phyloP scores from a whole-genome alignment of 164 flowering plant species.

The Santalum album region DNA sequence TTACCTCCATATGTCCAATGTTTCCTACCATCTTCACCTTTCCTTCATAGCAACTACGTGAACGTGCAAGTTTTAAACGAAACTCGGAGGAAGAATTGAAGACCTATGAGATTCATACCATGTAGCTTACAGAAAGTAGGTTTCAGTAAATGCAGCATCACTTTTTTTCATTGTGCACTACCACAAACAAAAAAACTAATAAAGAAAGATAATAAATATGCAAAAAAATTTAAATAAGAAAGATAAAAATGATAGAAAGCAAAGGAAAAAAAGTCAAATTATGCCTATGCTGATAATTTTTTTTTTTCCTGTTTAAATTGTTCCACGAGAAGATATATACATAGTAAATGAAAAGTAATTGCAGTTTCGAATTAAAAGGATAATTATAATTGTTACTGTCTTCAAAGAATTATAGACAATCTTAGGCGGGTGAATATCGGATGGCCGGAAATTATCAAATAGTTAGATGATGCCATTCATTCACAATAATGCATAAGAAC shows the following conservation, averaged over 20 bases:
- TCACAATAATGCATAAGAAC: not conserved
- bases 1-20: slow-evolving; percentile 99
- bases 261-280: too few species aligned
- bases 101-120: not conserved
- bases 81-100: not conserved
- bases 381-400: too few species aligned
- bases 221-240: too few species aligned
- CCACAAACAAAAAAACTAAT: not conserved
- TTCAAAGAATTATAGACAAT: too few species aligned
- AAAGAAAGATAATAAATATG: not conserved
- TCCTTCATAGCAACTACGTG: slow-evolving; percentile 63
- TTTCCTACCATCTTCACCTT: slow-evolving; percentile 47
- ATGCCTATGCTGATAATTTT: too few species aligned
- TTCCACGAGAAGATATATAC: not conserved
- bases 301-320: too few species aligned
- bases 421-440: too few species aligned
- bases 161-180: not conserved
- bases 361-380: not conserved
- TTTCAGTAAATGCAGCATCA: not conserved
- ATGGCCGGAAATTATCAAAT: too few species aligned
- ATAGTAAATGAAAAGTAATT: not conserved
- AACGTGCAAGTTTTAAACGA: slow-evolving; percentile 4
- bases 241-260: too few species aligned
- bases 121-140: not conserved
- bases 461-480: not conserved